phyloP scores from a whole-genome alignment of 108 stramenopile species.

The Nannochloropsis oceanica region DNA sequence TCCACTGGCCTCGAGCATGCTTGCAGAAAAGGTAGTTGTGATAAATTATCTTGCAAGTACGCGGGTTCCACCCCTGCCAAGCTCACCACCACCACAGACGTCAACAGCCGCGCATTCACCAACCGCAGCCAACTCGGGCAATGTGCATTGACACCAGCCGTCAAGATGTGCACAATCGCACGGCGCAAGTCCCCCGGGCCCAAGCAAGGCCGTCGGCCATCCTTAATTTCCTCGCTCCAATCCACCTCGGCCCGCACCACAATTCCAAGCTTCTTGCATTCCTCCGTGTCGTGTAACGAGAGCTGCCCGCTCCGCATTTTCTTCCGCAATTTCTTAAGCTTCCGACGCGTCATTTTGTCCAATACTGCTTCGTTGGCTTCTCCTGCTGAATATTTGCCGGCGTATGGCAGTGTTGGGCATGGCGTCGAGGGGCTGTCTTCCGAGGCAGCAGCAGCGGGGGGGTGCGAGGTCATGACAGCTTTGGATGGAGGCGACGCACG shows the following conservation, averaged over 20 bases:
- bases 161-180: not conserved
- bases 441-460: too few species aligned
- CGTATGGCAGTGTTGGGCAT: too few species aligned
- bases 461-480: too few species aligned
- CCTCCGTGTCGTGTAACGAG: not conserved
- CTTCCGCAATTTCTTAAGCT: not conserved
- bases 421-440: too few species aligned
- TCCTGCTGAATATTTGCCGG: too few species aligned
- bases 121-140: not conserved
- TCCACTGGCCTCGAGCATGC: not conserved
- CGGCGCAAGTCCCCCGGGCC: not conserved
- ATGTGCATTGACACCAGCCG: not conserved
- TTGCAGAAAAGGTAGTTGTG: not conserved
- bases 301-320: not conserved
- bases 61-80: not conserved
- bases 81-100: not conserved
- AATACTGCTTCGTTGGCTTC: not conserved
- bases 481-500: too few species aligned
- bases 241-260: not conserved
- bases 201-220: not conserved
- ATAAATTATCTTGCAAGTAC: not conserved
- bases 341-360: not conserved
- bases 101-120: not conserved
- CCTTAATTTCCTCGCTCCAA: not conserved
- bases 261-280: not conserved